phyloP scores from a whole-genome alignment of 192 early-diverging fungal species.

The Podila clonocystis region DNA sequence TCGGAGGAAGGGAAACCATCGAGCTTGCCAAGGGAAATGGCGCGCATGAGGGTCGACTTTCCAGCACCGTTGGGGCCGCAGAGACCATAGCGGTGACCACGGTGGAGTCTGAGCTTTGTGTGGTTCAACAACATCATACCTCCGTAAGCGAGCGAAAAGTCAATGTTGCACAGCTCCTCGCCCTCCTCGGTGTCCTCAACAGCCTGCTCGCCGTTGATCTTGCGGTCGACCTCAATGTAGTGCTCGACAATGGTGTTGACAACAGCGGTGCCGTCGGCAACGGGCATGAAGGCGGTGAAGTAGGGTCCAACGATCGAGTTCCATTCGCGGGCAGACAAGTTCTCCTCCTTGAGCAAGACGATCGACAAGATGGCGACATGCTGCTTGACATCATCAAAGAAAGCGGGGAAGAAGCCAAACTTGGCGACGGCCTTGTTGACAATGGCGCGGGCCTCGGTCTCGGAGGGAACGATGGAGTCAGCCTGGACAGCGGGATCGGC shows the following conservation, averaged over 20 bases:
- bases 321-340: slow-evolving; percentile 56
- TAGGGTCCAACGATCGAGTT: slow-evolving; percentile 66
- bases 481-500: slow-evolving; percentile 30
- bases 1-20: slow-evolving; percentile 75
- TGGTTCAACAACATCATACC: slow-evolving; percentile 84
- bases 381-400: slow-evolving; percentile 58
- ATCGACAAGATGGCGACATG: slow-evolving; percentile 52
- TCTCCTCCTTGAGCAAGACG: slow-evolving; percentile 59
- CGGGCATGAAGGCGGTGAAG: slow-evolving; percentile 65
- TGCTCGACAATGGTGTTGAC: slow-evolving; percentile 64
- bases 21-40: slow-evolving; percentile 84
- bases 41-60: slow-evolving; percentile 87
- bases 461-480: slow-evolving; percentile 39
- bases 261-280: slow-evolving; percentile 61
- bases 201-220: slow-evolving; percentile 53
- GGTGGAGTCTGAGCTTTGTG: slow-evolving; percentile 66
- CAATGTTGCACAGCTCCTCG: slow-evolving; percentile 76
- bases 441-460: slow-evolving; percentile 57
- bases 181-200: slow-evolving; percentile 61
- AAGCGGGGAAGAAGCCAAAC: slow-evolving; percentile 57
- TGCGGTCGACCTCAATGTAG: slow-evolving; percentile 59
- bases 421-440: slow-evolving; percentile 55
- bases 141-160: slow-evolving; percentile 86
- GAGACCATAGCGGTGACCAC: slow-evolving; percentile 86
- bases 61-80: slow-evolving; percentile 85